phyloP scores from a whole-genome alignment of 1,284 basidiomycete species.

The Cryptococcus amylolentus region DNA sequence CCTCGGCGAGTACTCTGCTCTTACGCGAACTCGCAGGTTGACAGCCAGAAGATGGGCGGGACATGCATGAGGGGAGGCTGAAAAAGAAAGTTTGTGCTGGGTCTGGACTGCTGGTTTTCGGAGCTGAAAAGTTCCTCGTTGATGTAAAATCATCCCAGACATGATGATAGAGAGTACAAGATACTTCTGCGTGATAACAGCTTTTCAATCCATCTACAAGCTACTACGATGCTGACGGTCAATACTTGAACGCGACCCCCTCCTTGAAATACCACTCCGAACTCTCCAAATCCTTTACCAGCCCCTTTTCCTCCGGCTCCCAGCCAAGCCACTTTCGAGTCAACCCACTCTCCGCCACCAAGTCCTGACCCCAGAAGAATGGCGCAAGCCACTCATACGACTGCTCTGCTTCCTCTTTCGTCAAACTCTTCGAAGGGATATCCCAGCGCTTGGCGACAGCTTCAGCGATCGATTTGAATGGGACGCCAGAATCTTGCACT shows the following conservation, averaged over 20 bases:
- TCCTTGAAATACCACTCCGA: slow-evolving; percentile 3
- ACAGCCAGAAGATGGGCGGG: too few species aligned
- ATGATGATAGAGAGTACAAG: too few species aligned
- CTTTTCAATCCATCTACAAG: too few species aligned
- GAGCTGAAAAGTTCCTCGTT: too few species aligned
- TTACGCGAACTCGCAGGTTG: too few species aligned
- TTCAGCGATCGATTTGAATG: slow-evolving; percentile 18
- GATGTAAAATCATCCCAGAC: too few species aligned
- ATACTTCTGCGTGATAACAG: too few species aligned
- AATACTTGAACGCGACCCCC: not conserved
- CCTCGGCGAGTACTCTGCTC: too few species aligned
- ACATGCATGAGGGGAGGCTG: too few species aligned
- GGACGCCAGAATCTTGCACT: slow-evolving; percentile 13
- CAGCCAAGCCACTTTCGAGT: slow-evolving; percentile 11
- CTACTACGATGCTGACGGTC: not conserved
- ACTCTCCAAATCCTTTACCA: slow-evolving; percentile 12
- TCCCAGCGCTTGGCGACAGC: slow-evolving; percentile 17
- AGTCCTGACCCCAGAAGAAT: not conserved
- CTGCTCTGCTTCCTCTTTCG: slow-evolving; percentile 14
- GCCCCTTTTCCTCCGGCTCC: slow-evolving; percentile 10
- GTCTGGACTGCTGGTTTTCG: too few species aligned
- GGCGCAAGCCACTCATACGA: slow-evolving; percentile 14
- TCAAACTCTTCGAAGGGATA: slow-evolving; percentile 9
- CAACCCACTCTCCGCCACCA: not conserved
- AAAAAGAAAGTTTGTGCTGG: too few species aligned